phyloP scores from a whole-genome alignment of 2,329 filamentous ascomycete genomes.

The Colletotrichum plurivorum region DNA sequence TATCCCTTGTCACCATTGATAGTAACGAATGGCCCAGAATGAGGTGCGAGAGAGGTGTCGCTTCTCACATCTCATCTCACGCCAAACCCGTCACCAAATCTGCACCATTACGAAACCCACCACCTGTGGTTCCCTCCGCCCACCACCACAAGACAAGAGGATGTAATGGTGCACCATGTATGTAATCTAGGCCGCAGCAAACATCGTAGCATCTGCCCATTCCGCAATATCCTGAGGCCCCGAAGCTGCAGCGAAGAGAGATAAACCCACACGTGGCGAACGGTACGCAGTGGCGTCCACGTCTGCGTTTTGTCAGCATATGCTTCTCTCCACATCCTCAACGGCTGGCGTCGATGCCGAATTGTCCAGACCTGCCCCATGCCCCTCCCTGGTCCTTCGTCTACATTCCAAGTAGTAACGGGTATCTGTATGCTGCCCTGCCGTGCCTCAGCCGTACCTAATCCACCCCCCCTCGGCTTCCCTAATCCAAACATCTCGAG shows the following conservation, averaged over 20 bases:
- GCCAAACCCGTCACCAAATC: background rate
- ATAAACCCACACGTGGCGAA: constrained; percentile 13
- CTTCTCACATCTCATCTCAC: constrained; percentile 27
- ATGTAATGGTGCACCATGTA: too few species aligned
- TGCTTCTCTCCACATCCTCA: background rate
- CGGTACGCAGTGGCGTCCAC: constrained; percentile 15
- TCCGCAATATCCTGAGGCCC: too few species aligned
- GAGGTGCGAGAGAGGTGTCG: background rate
- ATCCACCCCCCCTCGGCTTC: too few species aligned
- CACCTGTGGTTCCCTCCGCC: background rate
- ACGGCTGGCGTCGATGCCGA: background rate
- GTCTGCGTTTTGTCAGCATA: background rate
- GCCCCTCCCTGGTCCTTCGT: too few species aligned
- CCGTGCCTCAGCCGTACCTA: too few species aligned
- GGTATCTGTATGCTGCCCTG: too few species aligned
- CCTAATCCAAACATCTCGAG: constrained; percentile 12
- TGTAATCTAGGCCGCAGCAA: too few species aligned
- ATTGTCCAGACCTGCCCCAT: constrained; percentile 21
- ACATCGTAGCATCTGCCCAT: too few species aligned
- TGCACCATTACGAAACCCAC: constrained; percentile 35
- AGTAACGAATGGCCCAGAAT: background rate
- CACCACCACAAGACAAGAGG: too few species aligned
- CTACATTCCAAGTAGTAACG: too few species aligned
- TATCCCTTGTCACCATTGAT: background rate
- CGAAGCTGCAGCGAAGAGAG: background rate